Conservation (phyloP, 345 rosid genomes). For the Gossypium raimondii region DNA sequence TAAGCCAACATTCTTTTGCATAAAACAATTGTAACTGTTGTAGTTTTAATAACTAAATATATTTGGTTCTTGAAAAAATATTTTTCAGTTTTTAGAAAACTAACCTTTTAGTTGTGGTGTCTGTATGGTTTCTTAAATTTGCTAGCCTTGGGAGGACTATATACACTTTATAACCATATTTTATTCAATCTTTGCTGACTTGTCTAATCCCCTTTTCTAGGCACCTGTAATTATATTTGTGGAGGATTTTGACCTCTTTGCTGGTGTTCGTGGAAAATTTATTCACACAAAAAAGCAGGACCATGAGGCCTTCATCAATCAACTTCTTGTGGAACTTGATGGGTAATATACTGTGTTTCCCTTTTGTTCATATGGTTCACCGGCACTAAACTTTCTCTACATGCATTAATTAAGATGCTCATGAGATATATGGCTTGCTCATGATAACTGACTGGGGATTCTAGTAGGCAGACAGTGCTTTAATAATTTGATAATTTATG, state of each 20-base stretch:
- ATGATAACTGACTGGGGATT: neutral
- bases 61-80: neutral
- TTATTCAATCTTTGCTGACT: conserved; percentile 14
- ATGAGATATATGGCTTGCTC: neutral
- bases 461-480: neutral
- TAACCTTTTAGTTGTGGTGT: neutral
- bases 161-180: neutral
- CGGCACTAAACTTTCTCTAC: neutral
- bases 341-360: conserved; percentile 52
- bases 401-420: conserved; percentile 14
- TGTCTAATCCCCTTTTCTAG: conserved; percentile 36
- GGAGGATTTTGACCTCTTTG: conserved; percentile 96
- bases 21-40: neutral
- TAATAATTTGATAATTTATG: neutral
- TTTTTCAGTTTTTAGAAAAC: neutral
- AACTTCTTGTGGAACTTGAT: conserved; percentile 96
- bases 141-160: neutral
- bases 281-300: conserved; percentile 89
- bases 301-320: conserved; percentile 94
- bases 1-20: neutral
- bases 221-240: conserved; percentile 95
- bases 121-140: conserved; percentile 1
- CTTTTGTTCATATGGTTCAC: conserved; percentile 11
- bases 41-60: neutral
- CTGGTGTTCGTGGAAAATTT: conserved; percentile 93